phyloP scores from a whole-genome alignment of 306 rosid species.

The Alnus glutinosa region DNA sequence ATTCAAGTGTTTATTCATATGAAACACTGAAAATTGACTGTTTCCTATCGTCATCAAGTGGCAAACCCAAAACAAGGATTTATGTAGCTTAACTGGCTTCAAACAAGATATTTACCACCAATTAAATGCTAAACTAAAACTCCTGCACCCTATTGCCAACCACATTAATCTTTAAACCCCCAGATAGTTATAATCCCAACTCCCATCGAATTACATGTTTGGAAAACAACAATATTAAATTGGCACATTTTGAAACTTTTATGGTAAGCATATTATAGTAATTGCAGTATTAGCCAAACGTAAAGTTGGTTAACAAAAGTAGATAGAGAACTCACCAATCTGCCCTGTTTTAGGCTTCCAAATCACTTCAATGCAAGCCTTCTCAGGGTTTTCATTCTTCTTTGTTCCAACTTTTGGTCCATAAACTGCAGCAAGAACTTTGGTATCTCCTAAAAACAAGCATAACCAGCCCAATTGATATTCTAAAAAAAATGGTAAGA shows the following conservation, averaged over 20 bases:
- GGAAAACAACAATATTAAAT: not conserved
- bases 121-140: not conserved
- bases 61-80: not conserved
- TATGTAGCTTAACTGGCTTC: not conserved
- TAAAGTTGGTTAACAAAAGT: not conserved
- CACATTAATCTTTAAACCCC: not conserved
- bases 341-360: conserved; percentile 96
- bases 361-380: conserved; percentile 86
- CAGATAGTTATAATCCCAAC: not conserved
- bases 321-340: conserved; percentile 39
- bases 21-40: not conserved
- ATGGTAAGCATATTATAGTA: not conserved
- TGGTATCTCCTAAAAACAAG: conserved; percentile 65
- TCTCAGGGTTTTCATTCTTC: conserved; percentile 91
- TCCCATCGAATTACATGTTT: not conserved
- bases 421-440: conserved; percentile 81
- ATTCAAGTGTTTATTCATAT: not conserved
- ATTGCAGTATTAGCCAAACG: not conserved
- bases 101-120: not conserved
- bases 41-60: not conserved
- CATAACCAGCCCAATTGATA: not conserved
- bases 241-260: not conserved
- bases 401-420: conserved; percentile 84
- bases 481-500: not conserved
- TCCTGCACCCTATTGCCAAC: not conserved